These are phyloP conservation scores for Thielaviopsis ethacetica DNA, from an alignment of 2,329 filamentous ascomycete species.

Conservation along the genomic window DNA sequence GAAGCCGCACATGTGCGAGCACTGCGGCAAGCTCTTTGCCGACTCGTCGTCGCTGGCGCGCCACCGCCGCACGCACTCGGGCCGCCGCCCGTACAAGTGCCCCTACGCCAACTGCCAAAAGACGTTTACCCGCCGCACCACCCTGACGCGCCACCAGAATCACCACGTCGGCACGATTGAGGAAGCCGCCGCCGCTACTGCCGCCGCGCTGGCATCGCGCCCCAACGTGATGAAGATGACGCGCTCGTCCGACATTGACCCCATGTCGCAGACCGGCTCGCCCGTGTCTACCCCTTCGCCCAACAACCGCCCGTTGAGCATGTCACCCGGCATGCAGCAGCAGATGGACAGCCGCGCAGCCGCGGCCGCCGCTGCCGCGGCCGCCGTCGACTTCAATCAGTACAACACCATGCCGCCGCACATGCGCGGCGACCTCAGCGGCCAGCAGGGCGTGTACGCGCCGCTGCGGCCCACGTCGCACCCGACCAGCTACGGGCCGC, in stretches of 20 bases:
- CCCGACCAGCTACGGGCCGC: constrained; percentile 66
- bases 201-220: constrained; percentile 57
- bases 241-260: constrained; percentile 51
- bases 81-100: constrained; percentile 93
- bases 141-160: constrained; percentile 86
- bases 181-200: constrained; percentile 78
- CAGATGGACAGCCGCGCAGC: constrained; percentile 8
- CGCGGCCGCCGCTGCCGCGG: neutral
- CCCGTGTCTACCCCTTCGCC: constrained; percentile 71
- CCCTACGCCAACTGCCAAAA: constrained; percentile 96
- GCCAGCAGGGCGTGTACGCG: constrained; percentile 47
- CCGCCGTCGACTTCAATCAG: constrained; percentile 39
- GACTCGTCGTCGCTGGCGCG: constrained; percentile 88
- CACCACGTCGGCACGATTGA: constrained; percentile 91
- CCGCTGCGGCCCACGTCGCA: constrained; percentile 65
- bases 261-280: constrained; percentile 54
- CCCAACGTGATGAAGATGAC: constrained; percentile 23
- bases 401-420: constrained; percentile 70
- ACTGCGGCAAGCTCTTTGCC: constrained; percentile 94
- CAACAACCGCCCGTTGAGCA: constrained; percentile 59
- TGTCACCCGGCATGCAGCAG: constrained; percentile 65
- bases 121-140: constrained; percentile 91
- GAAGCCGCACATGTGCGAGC: constrained; percentile 95
- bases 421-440: constrained; percentile 59
- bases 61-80: constrained; percentile 87